Evolutionary conservation across 441 rosid species (phyloP).

Genomic region (Biscutella laevigata): DNA sequence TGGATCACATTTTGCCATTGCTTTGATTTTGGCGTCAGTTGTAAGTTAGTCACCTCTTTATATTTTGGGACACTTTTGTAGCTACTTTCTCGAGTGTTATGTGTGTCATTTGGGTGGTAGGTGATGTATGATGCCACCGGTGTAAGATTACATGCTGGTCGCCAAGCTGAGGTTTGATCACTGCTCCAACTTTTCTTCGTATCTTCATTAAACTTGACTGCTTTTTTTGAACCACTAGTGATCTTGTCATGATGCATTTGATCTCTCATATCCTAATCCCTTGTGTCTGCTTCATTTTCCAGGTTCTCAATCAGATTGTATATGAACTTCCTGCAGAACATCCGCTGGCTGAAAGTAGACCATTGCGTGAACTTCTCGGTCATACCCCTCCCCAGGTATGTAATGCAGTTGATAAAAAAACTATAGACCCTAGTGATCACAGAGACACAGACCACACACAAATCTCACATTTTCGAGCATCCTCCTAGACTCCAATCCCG

Average conservation of each 20-base stretch:
- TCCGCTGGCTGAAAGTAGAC: constrained; percentile 62
- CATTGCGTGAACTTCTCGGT: constrained; percentile 61
- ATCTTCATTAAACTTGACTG: no score
- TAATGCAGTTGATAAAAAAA: background rate
- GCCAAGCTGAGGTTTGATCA: constrained; percentile 74
- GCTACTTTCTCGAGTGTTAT: no score
- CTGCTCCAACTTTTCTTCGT: no score
- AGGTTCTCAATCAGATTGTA: constrained; percentile 73
- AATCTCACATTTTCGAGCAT: background rate
- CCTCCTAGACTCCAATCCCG: background rate
- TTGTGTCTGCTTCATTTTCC: constrained; percentile 2
- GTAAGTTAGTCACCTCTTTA: no score
- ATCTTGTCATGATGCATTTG: no score
- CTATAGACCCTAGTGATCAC: background rate
- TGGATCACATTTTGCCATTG: constrained; percentile 41
- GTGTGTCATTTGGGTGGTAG: constrained; percentile 22
- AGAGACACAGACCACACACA: no score
- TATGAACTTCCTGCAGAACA: constrained; percentile 66
- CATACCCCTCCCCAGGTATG: constrained; percentile 70
- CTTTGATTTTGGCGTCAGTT: constrained; percentile 41
- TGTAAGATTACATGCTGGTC: constrained; percentile 60
- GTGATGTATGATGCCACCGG: constrained; percentile 78
- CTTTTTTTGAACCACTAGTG: no score
- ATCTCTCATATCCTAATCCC: no score
- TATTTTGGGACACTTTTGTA: no score